Evolutionary conservation across 2,329 filamentous ascomycete genomes (phyloP), one percentile per base, ranked within the genome.

Genomic region (Colletotrichum truncatum): DNA sequence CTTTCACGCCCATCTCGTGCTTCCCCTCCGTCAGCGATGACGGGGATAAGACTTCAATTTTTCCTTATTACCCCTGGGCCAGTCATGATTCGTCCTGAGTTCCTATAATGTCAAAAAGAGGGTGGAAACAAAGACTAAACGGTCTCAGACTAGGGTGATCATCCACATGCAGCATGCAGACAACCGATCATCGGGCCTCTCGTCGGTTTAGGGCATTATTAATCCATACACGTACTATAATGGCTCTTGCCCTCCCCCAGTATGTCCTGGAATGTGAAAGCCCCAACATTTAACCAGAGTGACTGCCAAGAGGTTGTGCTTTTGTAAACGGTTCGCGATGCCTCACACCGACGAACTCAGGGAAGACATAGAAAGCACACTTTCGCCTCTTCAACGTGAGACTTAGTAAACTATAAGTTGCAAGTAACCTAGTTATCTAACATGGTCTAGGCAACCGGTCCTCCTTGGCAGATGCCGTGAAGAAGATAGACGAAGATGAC

Each of bases 401-500:
- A 21, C 6, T 14, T 4, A 16, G n/a, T 8, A 36, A 36, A 16
- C 21, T 14, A 10, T 8, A 26, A 30, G 8, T 7, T 18, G 30
- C 11, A 5, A 30, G 14, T 32, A 43, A 23, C 12, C 4, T 23
- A 49, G 11, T 6, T 30, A 12, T 21, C 32, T 18, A 53, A 9
- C 57, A 30, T 61, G 6, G 54, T 10, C 8, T 16, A 66, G 64
- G 46, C 16, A 39, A 53, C 10, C 38, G 23, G 4, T 58, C 58
- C 6, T 64, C 52, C 12, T 46, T 66, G 32, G 7, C 52, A 26
- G 59, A 48, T 4, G 25, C 53, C 14, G 59, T 57, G 34, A 46
- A 38, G 12, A 26, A 18, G 3, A 73, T 77, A 25, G 77, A 82
- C 41, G 75, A 80, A n/a, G 72, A 75, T 57, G 82, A 85, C 68